These are phyloP conservation scores for Phytophthora palmivora DNA, from an alignment of 352 stramenopile genomes.

Conservation along the genomic window DNA sequence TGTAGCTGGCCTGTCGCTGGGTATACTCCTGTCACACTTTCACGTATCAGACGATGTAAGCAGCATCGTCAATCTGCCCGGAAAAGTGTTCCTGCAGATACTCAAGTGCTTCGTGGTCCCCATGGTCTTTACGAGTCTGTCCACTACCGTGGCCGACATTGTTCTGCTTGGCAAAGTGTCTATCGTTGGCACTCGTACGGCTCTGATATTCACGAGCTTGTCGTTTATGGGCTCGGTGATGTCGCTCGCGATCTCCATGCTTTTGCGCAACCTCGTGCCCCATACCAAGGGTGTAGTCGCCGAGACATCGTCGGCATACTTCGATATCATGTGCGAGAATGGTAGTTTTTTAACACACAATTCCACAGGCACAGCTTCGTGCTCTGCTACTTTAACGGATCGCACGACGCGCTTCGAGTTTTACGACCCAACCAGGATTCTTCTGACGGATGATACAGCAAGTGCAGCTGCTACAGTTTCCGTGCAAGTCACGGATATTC, in stretches of 20 bases:
- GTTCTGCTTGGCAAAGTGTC: constrained; percentile 74
- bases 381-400: constrained; percentile 29
- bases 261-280: constrained; percentile 46
- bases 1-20: constrained; percentile 40
- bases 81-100: constrained; percentile 52
- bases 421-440: constrained; percentile 45
- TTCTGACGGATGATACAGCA: constrained; percentile 33
- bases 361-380: constrained; percentile 29
- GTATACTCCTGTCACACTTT: constrained; percentile 41
- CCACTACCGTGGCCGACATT: constrained; percentile 68
- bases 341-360: constrained; percentile 44
- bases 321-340: constrained; percentile 51
- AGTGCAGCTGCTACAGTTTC: constrained; percentile 42
- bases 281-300: constrained; percentile 12
- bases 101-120: constrained; percentile 66
- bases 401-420: constrained; percentile 50
- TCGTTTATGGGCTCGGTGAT: constrained; percentile 42
- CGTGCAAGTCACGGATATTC: constrained; percentile 63
- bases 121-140: constrained; percentile 75
- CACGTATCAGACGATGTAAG: constrained; percentile 44
- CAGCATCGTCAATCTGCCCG: constrained; percentile 47
- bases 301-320: constrained; percentile 30
- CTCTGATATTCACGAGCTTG: constrained; percentile 57
- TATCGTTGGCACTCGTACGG: constrained; percentile 57
- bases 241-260: constrained; percentile 53